These are phyloP conservation scores for Myxozyma vanderwaltii DNA, from an alignment of 805 yeast genomes.

Conservation along the genomic window DNA sequence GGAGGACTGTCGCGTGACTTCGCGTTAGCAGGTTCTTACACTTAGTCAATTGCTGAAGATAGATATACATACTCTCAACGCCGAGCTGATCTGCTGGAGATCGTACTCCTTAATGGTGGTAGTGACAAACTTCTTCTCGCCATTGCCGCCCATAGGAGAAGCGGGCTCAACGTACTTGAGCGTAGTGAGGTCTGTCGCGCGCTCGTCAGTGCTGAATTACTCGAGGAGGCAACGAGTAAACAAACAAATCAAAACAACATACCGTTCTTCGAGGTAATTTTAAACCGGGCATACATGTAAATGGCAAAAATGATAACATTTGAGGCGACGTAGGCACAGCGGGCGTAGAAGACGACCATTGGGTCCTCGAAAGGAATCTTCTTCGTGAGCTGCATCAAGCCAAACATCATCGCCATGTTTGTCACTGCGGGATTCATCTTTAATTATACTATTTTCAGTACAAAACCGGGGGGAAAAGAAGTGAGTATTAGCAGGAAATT, in stretches of 20 bases:
- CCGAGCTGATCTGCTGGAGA: conserved; percentile 75
- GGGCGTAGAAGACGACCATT: conserved; percentile 66
- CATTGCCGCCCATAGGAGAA: conserved; percentile 72
- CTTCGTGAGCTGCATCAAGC: conserved; percentile 94
- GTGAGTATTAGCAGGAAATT: too few relatives aligned
- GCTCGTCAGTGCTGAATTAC: neutral
- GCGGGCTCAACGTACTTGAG: conserved; percentile 88
- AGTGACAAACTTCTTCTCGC: conserved; percentile 76
- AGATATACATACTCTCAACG: conserved; percentile 48
- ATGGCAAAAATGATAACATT: conserved; percentile 64
- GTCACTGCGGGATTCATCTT: conserved; percentile 84
- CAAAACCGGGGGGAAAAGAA: too few relatives aligned
- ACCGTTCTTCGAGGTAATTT: conserved; percentile 72
- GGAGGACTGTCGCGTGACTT: conserved; percentile 53
- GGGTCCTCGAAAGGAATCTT: conserved; percentile 88
- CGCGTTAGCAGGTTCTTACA: neutral
- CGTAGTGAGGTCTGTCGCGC: conserved; percentile 66
- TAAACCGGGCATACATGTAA: conserved; percentile 63
- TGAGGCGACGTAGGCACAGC: conserved; percentile 69
- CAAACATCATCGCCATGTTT: conserved; percentile 86
- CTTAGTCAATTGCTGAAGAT: neutral
- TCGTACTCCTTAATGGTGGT: conserved; percentile 96
- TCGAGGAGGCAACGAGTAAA: neutral
- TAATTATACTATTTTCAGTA: too few relatives aligned
- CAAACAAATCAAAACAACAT: conserved; percentile 13